These are phyloP conservation scores for Aspergillus intermedius DNA, from an alignment of 2,329 filamentous ascomycete species.

Conservation along the genomic window DNA sequence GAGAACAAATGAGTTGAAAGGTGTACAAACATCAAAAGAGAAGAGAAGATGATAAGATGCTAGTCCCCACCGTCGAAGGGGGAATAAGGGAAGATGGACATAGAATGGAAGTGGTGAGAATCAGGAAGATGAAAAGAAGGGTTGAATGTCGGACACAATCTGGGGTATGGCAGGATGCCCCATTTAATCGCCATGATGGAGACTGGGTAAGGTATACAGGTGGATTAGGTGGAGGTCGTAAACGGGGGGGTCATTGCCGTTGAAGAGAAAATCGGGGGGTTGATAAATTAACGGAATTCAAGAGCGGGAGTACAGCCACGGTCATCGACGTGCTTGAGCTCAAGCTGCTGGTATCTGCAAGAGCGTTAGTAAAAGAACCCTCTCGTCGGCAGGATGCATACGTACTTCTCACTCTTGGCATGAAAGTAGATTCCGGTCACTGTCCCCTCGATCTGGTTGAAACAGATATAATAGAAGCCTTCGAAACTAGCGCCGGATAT, in stretches of 20 bases:
- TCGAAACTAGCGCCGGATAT: constrained; percentile 95
- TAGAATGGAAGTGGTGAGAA: neutral
- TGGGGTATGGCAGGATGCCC: too few species aligned
- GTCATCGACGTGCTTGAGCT: constrained; percentile 81
- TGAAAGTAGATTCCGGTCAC: constrained; percentile 97
- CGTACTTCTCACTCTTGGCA: constrained; percentile 93
- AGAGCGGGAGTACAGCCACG: constrained; percentile 75
- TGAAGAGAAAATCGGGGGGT: neutral
- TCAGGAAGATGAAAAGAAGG: neutral
- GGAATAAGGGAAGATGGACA: neutral
- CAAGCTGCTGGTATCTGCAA: constrained; percentile 79
- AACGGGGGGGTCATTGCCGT: neutral
- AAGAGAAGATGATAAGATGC: neutral
- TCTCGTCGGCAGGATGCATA: constrained; percentile 16
- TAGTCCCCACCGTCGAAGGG: neutral
- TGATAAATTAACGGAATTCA: constrained; percentile 67
- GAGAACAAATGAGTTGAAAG: constrained; percentile 1
- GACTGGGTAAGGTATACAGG: neutral
- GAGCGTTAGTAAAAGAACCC: constrained; percentile 5
- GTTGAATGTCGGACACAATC: too few species aligned
- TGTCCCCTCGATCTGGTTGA: constrained; percentile 80
- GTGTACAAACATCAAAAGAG: too few species aligned
- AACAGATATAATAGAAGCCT: constrained; percentile 98
- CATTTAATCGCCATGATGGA: too few species aligned
- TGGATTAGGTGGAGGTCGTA: too few species aligned